These are phyloP conservation scores for Colletotrichum sublineola DNA, from an alignment of 2,329 filamentous ascomycete genomes.

Conservation along the genomic window DNA sequence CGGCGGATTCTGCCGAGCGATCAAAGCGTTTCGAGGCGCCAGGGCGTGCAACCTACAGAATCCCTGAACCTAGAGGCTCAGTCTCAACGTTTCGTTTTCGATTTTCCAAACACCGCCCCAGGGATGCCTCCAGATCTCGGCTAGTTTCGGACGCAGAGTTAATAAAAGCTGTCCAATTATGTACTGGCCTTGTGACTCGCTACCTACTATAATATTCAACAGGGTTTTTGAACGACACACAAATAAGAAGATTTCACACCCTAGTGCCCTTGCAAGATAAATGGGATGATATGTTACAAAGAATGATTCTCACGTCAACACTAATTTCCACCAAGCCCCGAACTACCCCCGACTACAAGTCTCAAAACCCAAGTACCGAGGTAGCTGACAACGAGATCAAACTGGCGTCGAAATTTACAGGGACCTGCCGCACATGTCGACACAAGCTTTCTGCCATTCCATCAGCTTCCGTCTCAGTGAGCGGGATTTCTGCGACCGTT, in stretches of 20 bases:
- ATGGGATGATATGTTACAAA: conserved; percentile 30
- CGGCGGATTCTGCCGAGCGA: conserved; percentile 27
- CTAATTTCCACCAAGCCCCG: conserved; percentile 12
- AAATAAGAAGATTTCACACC: conserved; percentile 1
- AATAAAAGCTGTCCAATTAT: conserved; percentile 15
- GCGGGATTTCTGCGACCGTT: neutral
- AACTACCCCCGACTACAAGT: conserved; percentile 2
- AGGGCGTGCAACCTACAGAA: neutral
- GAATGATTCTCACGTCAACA: conserved; percentile 24
- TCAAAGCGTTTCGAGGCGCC: conserved; percentile 14
- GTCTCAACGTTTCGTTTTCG: conserved; percentile 33
- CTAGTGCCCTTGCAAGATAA: conserved; percentile 16
- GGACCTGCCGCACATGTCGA: conserved; percentile 19
- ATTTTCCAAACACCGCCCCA: conserved; percentile 20
- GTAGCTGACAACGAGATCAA: conserved; percentile 1
- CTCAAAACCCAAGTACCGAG: neutral
- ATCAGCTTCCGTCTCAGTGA: conserved; percentile 4
- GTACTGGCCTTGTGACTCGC: conserved; percentile 3
- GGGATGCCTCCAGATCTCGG: conserved; percentile 10
- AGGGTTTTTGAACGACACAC: neutral
- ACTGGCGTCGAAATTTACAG: neutral
- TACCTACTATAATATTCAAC: conserved; percentile 1
- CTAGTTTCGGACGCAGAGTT: conserved; percentile 21
- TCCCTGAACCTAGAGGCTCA: conserved; percentile 11
- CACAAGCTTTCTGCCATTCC: conserved; percentile 14